phyloP scores from a whole-genome alignment of 108 stramenopile genomes.

The Cyclostephanos tholiformis region DNA sequence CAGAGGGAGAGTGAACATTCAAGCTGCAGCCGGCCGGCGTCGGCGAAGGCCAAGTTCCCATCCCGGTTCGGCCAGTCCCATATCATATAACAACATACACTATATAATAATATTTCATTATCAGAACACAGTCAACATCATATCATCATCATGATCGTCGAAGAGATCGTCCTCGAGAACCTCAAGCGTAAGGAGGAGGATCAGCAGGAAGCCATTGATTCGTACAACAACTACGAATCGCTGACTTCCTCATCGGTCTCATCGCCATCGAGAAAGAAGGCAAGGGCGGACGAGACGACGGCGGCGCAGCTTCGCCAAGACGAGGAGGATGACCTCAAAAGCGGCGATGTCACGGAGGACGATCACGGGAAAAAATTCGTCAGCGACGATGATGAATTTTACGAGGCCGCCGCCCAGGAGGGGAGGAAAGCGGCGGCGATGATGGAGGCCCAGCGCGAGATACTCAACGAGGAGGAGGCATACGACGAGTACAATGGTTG shows the following conservation, averaged over 20 bases:
- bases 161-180: background rate
- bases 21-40: too few relatives aligned
- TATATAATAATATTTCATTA: too few relatives aligned
- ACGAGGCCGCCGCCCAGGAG: constrained; percentile 3
- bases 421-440: constrained; percentile 5
- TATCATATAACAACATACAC: too few relatives aligned
- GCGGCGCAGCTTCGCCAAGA: background rate
- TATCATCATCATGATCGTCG: constrained; percentile 1
- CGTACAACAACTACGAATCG: background rate
- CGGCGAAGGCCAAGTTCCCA: too few relatives aligned
- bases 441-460: constrained; percentile 14
- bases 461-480: constrained; percentile 4
- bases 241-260: background rate
- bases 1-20: too few relatives aligned
- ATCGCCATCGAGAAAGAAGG: background rate
- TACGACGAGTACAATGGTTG: background rate
- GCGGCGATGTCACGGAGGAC: constrained; percentile 12
- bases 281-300: background rate
- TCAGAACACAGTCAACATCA: too few relatives aligned
- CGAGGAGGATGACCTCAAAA: background rate
- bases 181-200: constrained; percentile 7
- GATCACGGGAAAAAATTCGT: background rate
- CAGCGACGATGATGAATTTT: constrained; percentile 12
- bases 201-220: constrained; percentile 7
- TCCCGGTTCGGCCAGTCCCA: too few relatives aligned